Base-by-base conservation (phyloP, 345 rosid species). In the Geranium brycei region DNA sequence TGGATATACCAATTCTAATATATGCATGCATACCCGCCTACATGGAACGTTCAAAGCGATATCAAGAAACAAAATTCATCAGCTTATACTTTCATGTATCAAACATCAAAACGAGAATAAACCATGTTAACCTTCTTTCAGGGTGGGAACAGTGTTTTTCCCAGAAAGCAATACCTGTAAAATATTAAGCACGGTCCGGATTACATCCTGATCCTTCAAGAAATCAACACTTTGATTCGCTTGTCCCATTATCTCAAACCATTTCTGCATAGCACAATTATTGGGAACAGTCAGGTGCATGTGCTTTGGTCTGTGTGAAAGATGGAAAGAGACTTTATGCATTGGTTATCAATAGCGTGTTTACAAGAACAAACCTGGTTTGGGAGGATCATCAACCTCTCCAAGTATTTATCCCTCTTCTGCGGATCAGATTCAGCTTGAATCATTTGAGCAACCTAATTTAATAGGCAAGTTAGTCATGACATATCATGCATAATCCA, bases 371-470 rank as follows among this genome's bases (percentile, higher is more conserved):
- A 58, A 59, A 95, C 99, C 96, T 84, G 90, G 78, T 95, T 88
- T 18, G 99, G 99, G 64, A 95, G 93, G 53, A 77, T 78, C 99
- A 95, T 95, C 79, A 95, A 75, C 68, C 99, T 88, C 74, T 82
- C 90, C 64, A 95, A 75, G 72, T 91, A 95, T 64, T 95, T 97
- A 77, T 95, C 97, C 77, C 99, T 85, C 82, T 91, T 95, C 66
- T 85, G 91, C 15, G 83, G 84, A 80, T 88, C 99, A 79, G 99
- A 60, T 76, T 95, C 99, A 30, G 99, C 99, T 75, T 91, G 99
- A 67, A 95, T 87, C 99, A 95, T 95, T 72, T 83, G 85, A 65
- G 87, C 96, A 65, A 95, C 99, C 99, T 95, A 72, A 72, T 73
- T 57, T 38, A 28, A 47, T 13, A 47, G 10, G 53, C 53, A 47